These are phyloP conservation scores for Kitagawia praeruptora DNA, from an alignment of 129 eudicot genomes.

Conservation along the genomic window DNA sequence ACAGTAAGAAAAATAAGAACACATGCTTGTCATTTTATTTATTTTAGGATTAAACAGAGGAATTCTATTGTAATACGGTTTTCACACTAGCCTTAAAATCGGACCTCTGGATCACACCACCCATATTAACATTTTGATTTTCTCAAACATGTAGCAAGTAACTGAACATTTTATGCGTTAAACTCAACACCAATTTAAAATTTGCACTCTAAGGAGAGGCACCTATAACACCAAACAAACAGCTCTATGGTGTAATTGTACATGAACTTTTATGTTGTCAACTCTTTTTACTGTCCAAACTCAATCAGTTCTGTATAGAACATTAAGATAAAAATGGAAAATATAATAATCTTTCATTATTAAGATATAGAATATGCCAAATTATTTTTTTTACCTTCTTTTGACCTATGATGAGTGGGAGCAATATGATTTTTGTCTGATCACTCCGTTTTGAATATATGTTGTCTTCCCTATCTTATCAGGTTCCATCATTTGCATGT, in stretches of 20 bases:
- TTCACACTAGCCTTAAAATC: not conserved
- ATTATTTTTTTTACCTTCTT: not conserved
- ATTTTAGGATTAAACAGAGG: not conserved
- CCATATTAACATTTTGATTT: not conserved
- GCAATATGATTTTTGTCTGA: not conserved
- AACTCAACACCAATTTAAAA: not conserved
- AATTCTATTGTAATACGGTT: not conserved
- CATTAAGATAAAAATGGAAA: not conserved
- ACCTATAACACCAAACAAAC: not conserved
- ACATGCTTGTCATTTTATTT: not conserved
- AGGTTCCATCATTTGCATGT: no score
- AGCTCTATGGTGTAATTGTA: not conserved
- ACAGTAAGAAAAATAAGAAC: constrained; percentile 8
- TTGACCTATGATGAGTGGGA: not conserved
- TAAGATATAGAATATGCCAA: not conserved
- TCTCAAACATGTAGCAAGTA: not conserved
- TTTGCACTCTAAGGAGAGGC: not conserved
- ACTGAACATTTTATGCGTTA: no score
- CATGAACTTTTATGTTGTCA: not conserved
- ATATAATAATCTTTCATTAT: not conserved
- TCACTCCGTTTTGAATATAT: no score
- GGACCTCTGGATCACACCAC: not conserved
- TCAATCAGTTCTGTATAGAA: no score
- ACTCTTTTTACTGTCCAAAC: not conserved
- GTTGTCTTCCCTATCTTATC: no score